phyloP scores from a whole-genome alignment of 345 rosid genomes.

The Salix caprea region DNA sequence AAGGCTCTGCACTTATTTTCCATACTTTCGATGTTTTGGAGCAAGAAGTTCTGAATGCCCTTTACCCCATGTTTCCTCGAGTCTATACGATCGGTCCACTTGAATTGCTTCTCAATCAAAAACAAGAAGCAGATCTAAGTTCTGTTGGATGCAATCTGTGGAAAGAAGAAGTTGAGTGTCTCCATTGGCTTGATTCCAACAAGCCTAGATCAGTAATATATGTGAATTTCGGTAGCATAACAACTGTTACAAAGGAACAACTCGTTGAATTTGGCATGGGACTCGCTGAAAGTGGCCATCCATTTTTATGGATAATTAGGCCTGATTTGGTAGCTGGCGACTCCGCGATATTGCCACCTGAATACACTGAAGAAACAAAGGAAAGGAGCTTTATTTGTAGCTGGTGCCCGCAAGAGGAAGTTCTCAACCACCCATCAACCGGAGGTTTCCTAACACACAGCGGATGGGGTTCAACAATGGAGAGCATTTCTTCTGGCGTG shows the following conservation, averaged over 20 bases:
- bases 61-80: neutral
- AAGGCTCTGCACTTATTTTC: neutral
- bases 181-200: neutral
- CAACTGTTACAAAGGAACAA: neutral
- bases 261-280: neutral
- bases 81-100: conserved; percentile 5
- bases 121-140: neutral
- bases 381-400: neutral
- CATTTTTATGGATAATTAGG: neutral
- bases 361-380: neutral
- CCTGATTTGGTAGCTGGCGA: neutral
- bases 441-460: neutral
- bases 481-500: neutral
- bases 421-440: neutral
- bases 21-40: conserved; percentile 11
- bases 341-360: neutral
- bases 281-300: neutral
- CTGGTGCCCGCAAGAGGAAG: neutral
- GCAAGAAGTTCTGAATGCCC: neutral
- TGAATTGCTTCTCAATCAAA: neutral
- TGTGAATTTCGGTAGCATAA: neutral
- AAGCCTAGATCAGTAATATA: neutral
- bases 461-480: neutral
- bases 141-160: neutral
- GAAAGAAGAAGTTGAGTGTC: neutral